phyloP scores from a whole-genome alignment of 208 protist genomes.

The Tritrichomonas musculus region DNA sequence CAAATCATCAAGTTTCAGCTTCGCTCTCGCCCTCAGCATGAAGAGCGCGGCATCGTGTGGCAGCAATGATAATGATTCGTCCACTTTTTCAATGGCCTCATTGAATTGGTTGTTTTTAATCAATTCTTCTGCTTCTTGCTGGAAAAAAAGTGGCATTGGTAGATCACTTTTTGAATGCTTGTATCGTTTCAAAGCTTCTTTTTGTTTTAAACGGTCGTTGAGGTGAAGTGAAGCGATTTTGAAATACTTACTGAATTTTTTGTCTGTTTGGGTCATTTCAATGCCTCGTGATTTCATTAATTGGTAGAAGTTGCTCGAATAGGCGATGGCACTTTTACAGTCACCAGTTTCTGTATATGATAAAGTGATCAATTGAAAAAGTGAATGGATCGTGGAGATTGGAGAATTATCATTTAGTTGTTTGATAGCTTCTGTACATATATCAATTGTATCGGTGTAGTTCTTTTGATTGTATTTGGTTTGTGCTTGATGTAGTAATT shows the following conservation, averaged over 20 bases:
- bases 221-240: too few relatives aligned
- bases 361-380: too few relatives aligned
- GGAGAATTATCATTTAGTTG: too few relatives aligned
- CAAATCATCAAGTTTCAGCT: conserved; percentile 31
- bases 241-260: not conserved
- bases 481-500: too few relatives aligned
- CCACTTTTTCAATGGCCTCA: conserved; percentile 26
- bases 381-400: too few relatives aligned
- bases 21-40: conserved; percentile 16
- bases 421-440: too few relatives aligned
- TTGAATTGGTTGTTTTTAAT: conserved; percentile 10
- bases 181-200: not conserved
- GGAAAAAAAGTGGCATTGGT: too few relatives aligned
- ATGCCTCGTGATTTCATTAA: not conserved
- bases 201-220: not conserved
- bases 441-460: too few relatives aligned
- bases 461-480: too few relatives aligned
- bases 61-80: conserved; percentile 5
- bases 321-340: too few relatives aligned
- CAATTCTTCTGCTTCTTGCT: conserved; percentile 35
- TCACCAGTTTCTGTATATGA: too few relatives aligned
- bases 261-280: not conserved
- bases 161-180: not conserved
- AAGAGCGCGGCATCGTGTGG: not conserved
- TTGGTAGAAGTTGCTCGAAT: not conserved